These are phyloP conservation scores for Trichophyton rubrum DNA, from an alignment of 2,329 filamentous ascomycete species.

Conservation along the genomic window DNA sequence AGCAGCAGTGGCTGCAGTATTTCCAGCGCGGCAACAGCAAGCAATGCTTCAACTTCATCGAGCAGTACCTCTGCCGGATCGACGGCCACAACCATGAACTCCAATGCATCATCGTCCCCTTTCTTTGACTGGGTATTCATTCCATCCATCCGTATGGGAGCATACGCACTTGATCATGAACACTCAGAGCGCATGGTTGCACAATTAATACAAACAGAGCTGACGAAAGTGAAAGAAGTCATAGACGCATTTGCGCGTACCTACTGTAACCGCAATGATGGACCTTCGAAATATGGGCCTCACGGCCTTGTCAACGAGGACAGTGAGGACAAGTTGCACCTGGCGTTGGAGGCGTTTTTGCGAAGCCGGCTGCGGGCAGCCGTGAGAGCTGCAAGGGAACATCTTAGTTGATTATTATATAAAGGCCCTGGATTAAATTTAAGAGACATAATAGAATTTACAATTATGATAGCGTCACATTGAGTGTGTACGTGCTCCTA, in stretches of 20 bases:
- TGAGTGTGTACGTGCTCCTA: background rate
- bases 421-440: background rate
- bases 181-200: background rate
- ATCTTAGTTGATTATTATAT: background rate
- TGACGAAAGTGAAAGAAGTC: background rate
- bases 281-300: background rate
- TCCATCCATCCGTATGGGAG: background rate
- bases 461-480: background rate
- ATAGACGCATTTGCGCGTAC: background rate
- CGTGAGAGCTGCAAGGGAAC: background rate
- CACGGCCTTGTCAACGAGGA: background rate
- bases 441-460: background rate
- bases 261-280: background rate
- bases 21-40: background rate
- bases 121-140: slow-evolving; percentile 1
- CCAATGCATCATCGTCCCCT: background rate
- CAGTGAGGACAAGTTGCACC: background rate
- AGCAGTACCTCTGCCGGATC: background rate
- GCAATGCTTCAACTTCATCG: background rate
- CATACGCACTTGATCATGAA: background rate
- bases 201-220: background rate
- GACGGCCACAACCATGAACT: background rate
- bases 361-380: background rate
- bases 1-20: background rate
- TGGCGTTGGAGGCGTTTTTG: background rate